Evolutionary conservation across 495 filamentous ascomycete species (phyloP), one percentile per base, ranked within the genome.

Genomic region (Penicillium verhagenii): DNA sequence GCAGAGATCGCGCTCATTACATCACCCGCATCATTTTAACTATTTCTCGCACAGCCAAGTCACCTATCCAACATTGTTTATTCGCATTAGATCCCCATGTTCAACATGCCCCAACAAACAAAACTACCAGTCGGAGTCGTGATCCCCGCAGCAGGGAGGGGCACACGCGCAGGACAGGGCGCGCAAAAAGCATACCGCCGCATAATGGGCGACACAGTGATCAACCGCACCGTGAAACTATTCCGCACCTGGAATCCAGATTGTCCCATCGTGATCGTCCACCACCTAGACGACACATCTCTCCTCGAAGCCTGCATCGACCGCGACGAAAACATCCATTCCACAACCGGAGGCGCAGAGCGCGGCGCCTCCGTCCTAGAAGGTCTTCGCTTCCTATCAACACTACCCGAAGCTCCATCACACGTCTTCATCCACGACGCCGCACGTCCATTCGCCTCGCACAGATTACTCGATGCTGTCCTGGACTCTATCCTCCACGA

Each of bases 371-470:
- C 52, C 0, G 52, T 54, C 6, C 44, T 54, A 2, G 11, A 37
- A 16, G 52, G 52, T 21, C 52, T 54, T 21, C 52, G 52, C 8
- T 48, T 54, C 39, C 52, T 54, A 40, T 47, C 52, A 14, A 42
- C 23, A 23, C n/a, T 54, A 1, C 1, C 19, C 19, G 24, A 26
- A 1, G 1, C 6, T 9, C 52, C 52, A 33, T 54, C 52, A 21
- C 52, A 54, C 31, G 52, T 48, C 6, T 54, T 54, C 52, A 54
- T 54, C n/a, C 52, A 54, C n/a, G 52, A 54, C 21, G 52, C 52
- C 8, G 52, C 52, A 8, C 43, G 52, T 0, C 52, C 52, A 9
- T 54, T 54, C 25, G 52, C 52, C 18, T 28, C 52, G 7, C 43
- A 20, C 18, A 7, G 28, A 4, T 13, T 54, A 7, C 52, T 54